These are phyloP conservation scores for Mesembryanthemum crystallinum DNA, from an alignment of 148 eudicot genomes.

Conservation along the genomic window DNA sequence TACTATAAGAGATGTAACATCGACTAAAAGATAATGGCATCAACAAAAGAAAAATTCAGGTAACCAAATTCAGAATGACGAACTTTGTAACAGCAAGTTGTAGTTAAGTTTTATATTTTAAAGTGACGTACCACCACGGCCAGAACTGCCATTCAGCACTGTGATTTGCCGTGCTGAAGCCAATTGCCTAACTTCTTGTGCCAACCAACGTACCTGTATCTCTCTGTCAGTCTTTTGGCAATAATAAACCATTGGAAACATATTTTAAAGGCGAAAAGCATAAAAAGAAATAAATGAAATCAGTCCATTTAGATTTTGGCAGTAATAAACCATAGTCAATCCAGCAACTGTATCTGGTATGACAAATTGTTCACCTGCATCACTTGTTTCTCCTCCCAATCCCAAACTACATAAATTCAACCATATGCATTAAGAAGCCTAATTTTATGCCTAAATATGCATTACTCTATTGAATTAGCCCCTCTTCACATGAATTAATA, in stretches of 20 bases:
- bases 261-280: not conserved
- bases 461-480: no score
- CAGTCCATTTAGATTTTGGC: not conserved
- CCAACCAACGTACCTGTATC: slow-evolving; percentile 75
- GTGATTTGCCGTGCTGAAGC: slow-evolving; percentile 68
- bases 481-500: no score
- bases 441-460: no score
- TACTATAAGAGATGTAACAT: slow-evolving; percentile 49
- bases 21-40: slow-evolving; percentile 27
- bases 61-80: not conserved
- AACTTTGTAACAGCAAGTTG: not conserved
- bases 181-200: slow-evolving; percentile 74
- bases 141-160: slow-evolving; percentile 69
- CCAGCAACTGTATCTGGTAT: not conserved
- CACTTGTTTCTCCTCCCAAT: no score
- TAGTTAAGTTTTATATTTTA: not conserved
- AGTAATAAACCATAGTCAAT: not conserved
- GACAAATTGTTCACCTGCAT: no score
- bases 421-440: no score
- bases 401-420: no score
- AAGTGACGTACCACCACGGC: slow-evolving; percentile 39
- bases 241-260: slow-evolving; percentile 9
- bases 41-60: slow-evolving; percentile 4
- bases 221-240: slow-evolving; percentile 7
- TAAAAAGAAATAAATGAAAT: not conserved